Evolutionary conservation across 805 yeast genomes (phyloP).

Genomic region (Cyberlindnera maclurae): DNA sequence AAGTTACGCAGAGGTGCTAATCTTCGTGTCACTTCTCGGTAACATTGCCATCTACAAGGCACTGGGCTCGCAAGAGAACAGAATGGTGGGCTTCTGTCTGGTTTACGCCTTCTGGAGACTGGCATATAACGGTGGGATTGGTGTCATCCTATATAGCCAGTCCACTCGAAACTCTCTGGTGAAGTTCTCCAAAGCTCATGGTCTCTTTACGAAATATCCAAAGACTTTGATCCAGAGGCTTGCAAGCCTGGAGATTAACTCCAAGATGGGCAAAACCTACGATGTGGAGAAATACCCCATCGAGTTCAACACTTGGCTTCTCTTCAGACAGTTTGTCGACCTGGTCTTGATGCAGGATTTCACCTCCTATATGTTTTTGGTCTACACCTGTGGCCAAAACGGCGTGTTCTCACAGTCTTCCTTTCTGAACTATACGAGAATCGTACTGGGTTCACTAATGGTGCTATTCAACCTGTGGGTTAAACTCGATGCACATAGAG

Average conservation of each 20-base stretch:
- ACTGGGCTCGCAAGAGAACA: constrained; percentile 15
- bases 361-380: constrained; percentile 62
- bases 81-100: constrained; percentile 33
- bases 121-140: constrained; percentile 76
- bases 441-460: constrained; percentile 51
- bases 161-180: constrained; percentile 51
- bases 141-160: constrained; percentile 57
- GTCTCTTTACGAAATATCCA: constrained; percentile 37
- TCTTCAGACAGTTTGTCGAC: constrained; percentile 74
- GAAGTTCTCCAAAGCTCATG: constrained; percentile 37
- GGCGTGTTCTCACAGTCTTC: constrained; percentile 35
- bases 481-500: constrained; percentile 79
- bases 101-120: constrained; percentile 70
- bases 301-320: constrained; percentile 78
- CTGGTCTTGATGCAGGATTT: constrained; percentile 81
- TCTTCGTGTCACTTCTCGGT: constrained; percentile 37
- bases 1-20: constrained; percentile 56
- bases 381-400: constrained; percentile 27
- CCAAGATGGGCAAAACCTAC: constrained; percentile 35
- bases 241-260: constrained; percentile 36
- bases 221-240: constrained; percentile 33
- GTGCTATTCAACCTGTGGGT: constrained; percentile 78
- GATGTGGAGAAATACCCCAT: constrained; percentile 44
- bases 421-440: constrained; percentile 41
- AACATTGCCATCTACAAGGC: constrained; percentile 29